These are phyloP conservation scores for Blastocystis sp. DNA, from an alignment of 352 stramenopile genomes.

Conservation along the genomic window DNA sequence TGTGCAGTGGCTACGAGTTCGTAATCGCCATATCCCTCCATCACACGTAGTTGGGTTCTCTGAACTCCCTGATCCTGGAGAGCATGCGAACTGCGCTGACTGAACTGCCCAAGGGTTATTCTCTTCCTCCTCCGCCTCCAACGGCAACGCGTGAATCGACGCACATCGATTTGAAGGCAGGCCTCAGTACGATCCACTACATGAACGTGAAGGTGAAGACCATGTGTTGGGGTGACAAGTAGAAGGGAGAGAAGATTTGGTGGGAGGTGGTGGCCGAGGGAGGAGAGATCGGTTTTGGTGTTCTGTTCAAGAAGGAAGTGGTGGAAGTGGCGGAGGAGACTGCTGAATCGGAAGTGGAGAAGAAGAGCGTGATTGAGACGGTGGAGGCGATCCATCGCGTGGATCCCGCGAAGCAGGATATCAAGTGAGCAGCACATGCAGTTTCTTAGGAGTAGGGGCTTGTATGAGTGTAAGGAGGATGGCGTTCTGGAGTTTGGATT, in stretches of 20 bases:
- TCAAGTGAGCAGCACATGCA: background rate
- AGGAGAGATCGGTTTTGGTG: constrained; percentile 44
- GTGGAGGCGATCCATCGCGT: constrained; percentile 28
- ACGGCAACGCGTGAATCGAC: background rate
- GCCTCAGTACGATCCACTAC: constrained; percentile 51
- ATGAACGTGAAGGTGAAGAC: background rate
- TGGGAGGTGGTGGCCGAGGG: constrained; percentile 19
- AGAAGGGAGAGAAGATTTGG: constrained; percentile 48
- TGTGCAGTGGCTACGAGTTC: constrained; percentile 29
- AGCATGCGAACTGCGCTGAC: constrained; percentile 45
- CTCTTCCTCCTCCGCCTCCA: background rate
- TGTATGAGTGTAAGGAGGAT: constrained; percentile 40
- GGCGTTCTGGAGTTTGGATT: constrained; percentile 57
- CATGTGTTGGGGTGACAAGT: background rate
- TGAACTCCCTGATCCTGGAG: constrained; percentile 10
- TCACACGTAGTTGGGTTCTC: constrained; percentile 22
- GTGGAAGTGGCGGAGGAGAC: background rate
- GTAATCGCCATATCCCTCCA: background rate
- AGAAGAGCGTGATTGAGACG: constrained; percentile 23
- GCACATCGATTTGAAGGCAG: background rate
- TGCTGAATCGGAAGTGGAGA: background rate
- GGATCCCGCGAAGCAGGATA: constrained; percentile 52
- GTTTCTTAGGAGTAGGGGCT: background rate
- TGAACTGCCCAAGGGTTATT: no score
- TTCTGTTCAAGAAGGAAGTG: constrained; percentile 41